Evolutionary conservation across 768 basidiomycete species (phyloP).

Genomic region (Hygrophorus pudorinus): DNA sequence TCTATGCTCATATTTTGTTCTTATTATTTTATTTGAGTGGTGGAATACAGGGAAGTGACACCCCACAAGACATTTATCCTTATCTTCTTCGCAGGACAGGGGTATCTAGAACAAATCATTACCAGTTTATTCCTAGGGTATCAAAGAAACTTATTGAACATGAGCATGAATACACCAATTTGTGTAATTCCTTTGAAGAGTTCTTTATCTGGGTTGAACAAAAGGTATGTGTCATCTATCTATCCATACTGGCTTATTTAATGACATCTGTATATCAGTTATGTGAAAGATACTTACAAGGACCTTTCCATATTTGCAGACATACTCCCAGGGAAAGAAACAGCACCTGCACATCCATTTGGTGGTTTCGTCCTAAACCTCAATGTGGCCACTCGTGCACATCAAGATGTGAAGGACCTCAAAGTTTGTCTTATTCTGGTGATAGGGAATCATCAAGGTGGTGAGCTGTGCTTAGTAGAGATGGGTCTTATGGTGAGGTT

Average conservation of each 20-base stretch:
- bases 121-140: background rate
- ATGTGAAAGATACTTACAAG: constrained; percentile 7
- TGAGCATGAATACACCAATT: background rate
- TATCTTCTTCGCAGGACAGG: background rate
- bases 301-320: constrained; percentile 7
- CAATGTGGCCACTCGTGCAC: constrained; percentile 12
- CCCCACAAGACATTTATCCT: constrained; percentile 2
- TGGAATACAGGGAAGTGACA: constrained; percentile 1
- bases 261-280: background rate
- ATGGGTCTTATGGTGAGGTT: constrained; percentile 15
- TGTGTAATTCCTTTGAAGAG: constrained; percentile 1
- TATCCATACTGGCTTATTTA: background rate
- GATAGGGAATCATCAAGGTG: constrained; percentile 14
- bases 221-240: constrained; percentile 1
- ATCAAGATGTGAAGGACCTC: constrained; percentile 15
- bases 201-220: constrained; percentile 30
- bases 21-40: background rate
- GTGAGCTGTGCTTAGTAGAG: constrained; percentile 16
- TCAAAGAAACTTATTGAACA: background rate
- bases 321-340: constrained; percentile 8
- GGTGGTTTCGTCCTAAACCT: constrained; percentile 15
- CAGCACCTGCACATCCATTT: constrained; percentile 14
- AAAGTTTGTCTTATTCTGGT: constrained; percentile 17
- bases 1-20: background rate
- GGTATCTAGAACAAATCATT: background rate